These are phyloP conservation scores for Wickerhamomyces xylosicus DNA, from an alignment of 805 yeast species.

Conservation along the genomic window DNA sequence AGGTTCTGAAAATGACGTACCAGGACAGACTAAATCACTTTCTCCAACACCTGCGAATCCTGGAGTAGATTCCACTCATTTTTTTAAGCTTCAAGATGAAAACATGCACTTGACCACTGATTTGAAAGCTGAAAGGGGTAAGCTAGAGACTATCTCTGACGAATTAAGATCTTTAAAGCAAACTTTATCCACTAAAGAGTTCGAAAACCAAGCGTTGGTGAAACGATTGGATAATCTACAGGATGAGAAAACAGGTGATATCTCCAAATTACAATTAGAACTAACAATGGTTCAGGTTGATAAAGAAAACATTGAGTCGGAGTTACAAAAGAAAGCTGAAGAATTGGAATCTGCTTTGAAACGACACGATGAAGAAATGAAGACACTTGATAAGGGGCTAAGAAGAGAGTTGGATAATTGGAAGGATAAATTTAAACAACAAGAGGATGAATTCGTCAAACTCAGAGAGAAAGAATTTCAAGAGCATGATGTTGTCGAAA, in stretches of 20 bases:
- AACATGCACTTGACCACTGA: conserved; percentile 5
- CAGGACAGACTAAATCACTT: conserved; percentile 1
- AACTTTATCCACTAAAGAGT: conserved; percentile 7
- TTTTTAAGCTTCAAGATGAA: conserved; percentile 7
- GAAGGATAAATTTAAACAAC: background rate
- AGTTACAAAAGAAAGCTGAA: conserved; percentile 1
- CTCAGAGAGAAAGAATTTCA: background rate
- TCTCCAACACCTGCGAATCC: background rate
- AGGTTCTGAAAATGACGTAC: background rate
- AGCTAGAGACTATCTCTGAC: conserved; percentile 6
- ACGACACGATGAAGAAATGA: background rate
- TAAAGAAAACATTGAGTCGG: conserved; percentile 5
- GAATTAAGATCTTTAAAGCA: conserved; percentile 11
- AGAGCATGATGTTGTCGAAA: background rate
- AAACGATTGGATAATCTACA: conserved; percentile 7
- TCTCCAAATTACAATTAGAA: conserved; percentile 2
- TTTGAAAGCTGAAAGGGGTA: conserved; percentile 6
- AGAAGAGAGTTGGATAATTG: background rate
- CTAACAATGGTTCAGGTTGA: conserved; percentile 15
- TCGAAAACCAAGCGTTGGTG: conserved; percentile 5
- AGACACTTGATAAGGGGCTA: background rate
- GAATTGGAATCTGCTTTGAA: background rate
- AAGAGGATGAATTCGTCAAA: background rate
- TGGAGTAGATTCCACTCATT: conserved; percentile 2
- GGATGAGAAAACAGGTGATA: conserved; percentile 1